Conservation (phyloP, 345 rosid genomes). For the Gynandropsis gynandra region DNA sequence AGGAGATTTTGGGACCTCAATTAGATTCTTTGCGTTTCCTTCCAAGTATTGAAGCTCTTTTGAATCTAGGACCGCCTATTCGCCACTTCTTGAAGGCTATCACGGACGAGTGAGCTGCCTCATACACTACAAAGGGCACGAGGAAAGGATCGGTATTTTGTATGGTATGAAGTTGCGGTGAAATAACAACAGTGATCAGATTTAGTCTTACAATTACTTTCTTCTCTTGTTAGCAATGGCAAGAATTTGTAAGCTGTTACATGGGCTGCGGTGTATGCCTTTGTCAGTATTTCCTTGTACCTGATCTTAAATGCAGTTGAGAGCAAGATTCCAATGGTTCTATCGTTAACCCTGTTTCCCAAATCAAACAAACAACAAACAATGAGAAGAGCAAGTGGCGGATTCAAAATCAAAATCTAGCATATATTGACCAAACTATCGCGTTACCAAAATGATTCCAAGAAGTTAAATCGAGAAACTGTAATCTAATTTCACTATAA, state of each 20-base stretch:
- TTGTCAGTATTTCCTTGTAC: conserved; percentile 67
- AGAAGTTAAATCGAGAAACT: background rate
- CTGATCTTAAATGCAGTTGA: conserved; percentile 62
- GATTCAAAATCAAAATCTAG: too few relatives aligned
- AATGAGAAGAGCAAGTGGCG: too few relatives aligned
- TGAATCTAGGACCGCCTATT: conserved; percentile 70
- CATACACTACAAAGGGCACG: conserved; percentile 52
- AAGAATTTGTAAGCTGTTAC: conserved; percentile 51
- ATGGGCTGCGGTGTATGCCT: conserved; percentile 66
- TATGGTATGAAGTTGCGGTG: background rate
- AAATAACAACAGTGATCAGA: conserved; percentile 8
- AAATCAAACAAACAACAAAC: conserved; percentile 1
- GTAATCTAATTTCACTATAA: conserved; percentile 1
- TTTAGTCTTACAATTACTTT: conserved; percentile 45
- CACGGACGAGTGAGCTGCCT: conserved; percentile 75
- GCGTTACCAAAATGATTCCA: background rate
- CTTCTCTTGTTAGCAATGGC: conserved; percentile 58
- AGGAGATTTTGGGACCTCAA: conserved; percentile 20
- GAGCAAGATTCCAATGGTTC: conserved; percentile 59
- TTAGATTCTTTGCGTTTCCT: conserved; percentile 75
- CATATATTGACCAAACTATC: conserved; percentile 4
- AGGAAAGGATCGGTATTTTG: background rate
- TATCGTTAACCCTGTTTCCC: conserved; percentile 49
- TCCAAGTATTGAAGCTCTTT: conserved; percentile 79
- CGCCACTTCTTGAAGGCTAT: conserved; percentile 72